Evolutionary conservation across 306 rosid genomes (phyloP).

Genomic region (Gynostemma pentaphyllum): DNA sequence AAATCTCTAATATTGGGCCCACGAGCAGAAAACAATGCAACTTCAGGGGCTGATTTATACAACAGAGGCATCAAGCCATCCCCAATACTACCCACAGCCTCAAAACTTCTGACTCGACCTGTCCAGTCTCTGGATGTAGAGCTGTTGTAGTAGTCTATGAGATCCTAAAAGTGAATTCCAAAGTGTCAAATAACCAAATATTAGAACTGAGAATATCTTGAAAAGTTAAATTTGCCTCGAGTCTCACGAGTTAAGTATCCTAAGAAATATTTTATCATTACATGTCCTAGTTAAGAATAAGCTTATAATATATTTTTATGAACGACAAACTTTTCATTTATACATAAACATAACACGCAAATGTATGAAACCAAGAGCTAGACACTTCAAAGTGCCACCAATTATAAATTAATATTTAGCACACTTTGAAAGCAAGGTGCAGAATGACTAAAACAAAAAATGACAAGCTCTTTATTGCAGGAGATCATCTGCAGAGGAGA

Average conservation of each 20-base stretch:
- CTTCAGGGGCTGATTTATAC: conserved; percentile 96
- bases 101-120: conserved; percentile 84
- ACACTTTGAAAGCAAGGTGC: too few relatives aligned
- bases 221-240: too few relatives aligned
- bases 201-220: neutral
- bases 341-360: too few relatives aligned
- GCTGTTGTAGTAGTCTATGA: conserved; percentile 71
- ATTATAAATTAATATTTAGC: too few relatives aligned
- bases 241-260: too few relatives aligned
- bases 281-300: too few relatives aligned
- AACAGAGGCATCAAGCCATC: conserved; percentile 86
- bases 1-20: conserved; percentile 95
- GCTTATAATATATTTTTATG: too few relatives aligned
- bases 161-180: conserved; percentile 51
- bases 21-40: conserved; percentile 87
- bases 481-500: neutral
- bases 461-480: neutral
- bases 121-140: conserved; percentile 98
- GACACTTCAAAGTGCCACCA: too few relatives aligned
- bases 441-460: too few relatives aligned
- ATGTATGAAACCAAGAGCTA: too few relatives aligned
- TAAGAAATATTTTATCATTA: too few relatives aligned
- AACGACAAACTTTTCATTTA: too few relatives aligned
- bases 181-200: conserved; percentile 16
- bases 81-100: conserved; percentile 71